Evolutionary conservation across 108 stramenopile species (phyloP).

Genomic region (Parietichytrium sp.): DNA sequence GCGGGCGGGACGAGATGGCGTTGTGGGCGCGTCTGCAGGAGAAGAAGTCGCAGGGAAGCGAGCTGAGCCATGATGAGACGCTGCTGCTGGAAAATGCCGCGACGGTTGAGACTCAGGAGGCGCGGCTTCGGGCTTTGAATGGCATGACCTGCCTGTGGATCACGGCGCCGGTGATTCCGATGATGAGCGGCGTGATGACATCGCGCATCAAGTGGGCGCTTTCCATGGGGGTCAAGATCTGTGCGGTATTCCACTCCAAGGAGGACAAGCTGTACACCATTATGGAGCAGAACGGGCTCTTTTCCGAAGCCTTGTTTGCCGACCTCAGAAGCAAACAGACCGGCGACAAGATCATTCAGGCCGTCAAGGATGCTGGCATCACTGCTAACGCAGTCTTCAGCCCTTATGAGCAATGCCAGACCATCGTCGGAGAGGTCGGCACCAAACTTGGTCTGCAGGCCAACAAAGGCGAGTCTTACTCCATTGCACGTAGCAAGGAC

Average conservation of each 20-base stretch:
- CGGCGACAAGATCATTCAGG: not conserved
- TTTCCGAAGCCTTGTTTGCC: slow-evolving; percentile 1
- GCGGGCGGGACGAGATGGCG: too few species aligned
- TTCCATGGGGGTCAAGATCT: not conserved
- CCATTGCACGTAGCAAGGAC: slow-evolving; percentile 30
- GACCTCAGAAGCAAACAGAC: not conserved
- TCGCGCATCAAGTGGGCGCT: not conserved
- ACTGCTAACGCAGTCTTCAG: slow-evolving; percentile 7
- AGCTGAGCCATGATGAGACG: too few species aligned
- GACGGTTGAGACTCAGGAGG: slow-evolving; percentile 13
- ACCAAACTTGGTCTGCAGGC: slow-evolving; percentile 11
- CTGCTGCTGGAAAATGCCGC: not conserved
- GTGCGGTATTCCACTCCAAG: not conserved
- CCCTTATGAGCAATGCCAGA: slow-evolving; percentile 21
- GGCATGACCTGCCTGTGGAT: slow-evolving; percentile 22
- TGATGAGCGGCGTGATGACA: not conserved
- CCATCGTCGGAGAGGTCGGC: slow-evolving; percentile 7
- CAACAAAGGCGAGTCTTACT: not conserved
- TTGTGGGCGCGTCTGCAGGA: too few species aligned
- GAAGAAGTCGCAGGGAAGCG: too few species aligned
- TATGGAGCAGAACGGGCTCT: not conserved
- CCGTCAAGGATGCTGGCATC: not conserved
- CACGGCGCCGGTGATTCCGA: slow-evolving; percentile 8
- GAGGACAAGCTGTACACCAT: not conserved
- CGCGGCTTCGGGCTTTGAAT: not conserved